Percentiles rank a stretch among this genome's conserved stretches.
Evolutionary conservation across 2,329 filamentous ascomycete species (phyloP).

Genomic region (Sporothrix phasma): DNA sequence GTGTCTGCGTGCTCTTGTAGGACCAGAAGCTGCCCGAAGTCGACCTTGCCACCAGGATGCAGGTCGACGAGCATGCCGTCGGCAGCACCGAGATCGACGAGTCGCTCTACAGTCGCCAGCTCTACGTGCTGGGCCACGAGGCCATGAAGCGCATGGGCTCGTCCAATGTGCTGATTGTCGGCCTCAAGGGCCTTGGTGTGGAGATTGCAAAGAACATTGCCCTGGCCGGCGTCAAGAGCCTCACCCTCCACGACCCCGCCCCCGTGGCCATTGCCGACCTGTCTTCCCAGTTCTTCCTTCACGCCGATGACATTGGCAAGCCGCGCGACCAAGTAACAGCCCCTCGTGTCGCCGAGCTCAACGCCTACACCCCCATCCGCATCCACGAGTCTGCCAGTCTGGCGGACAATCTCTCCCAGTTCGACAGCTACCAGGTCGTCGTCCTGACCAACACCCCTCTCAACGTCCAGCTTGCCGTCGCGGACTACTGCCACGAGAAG

Average conservation of each 20-base stretch:
- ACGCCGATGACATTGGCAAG: constrained; percentile 79
- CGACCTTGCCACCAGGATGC: constrained; percentile 54
- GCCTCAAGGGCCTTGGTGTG: constrained; percentile 86
- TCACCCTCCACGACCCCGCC: constrained; percentile 84
- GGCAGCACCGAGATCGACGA: constrained; percentile 57
- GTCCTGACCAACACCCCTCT: constrained; percentile 80
- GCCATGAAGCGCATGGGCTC: constrained; percentile 99
- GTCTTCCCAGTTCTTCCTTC: constrained; percentile 95
- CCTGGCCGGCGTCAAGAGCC: constrained; percentile 92
- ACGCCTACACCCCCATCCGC: constrained; percentile 86
- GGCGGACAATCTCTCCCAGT: constrained; percentile 63
- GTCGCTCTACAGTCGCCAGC: constrained; percentile 63
- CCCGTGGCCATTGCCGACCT: constrained; percentile 79
- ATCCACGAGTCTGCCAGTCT: constrained; percentile 62
- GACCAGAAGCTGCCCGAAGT: constrained; percentile 48
- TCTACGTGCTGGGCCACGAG: constrained; percentile 61
- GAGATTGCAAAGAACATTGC: constrained; percentile 99
- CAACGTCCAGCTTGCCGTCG: constrained; percentile 70
- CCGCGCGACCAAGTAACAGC: constrained; percentile 78
- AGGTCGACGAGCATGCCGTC: constrained; percentile 50
- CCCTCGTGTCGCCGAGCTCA: constrained; percentile 85
- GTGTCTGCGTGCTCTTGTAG: background rate
- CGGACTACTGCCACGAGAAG: constrained; percentile 89
- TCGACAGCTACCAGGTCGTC: constrained; percentile 86
- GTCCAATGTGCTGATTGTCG: constrained; percentile 86